Percentiles rank a stretch among this genome's conserved stretches.
phyloP scores from a whole-genome alignment of 2,329 filamentous ascomycete genomes.

The Arthrobotrys iridis region DNA sequence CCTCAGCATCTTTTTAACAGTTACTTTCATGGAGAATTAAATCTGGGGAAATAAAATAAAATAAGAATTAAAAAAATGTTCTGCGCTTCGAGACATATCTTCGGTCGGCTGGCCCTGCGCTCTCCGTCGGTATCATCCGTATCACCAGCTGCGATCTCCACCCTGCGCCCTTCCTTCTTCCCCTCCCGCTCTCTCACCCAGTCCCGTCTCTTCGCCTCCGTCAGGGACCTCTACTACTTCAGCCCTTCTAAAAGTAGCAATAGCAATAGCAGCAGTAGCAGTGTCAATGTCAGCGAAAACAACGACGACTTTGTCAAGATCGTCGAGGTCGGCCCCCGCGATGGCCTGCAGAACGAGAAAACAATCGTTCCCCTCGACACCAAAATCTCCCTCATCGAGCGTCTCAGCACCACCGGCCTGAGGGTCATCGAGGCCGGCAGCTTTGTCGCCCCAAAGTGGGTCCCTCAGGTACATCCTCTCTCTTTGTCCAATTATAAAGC shows the following conservation, averaged over 20 bases:
- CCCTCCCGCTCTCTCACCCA: slow-evolving; percentile 29
- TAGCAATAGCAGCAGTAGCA: not conserved
- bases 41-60: not conserved
- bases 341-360: slow-evolving; percentile 89
- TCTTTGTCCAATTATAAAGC: not conserved
- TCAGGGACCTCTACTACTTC: slow-evolving; percentile 44
- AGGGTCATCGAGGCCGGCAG: slow-evolving; percentile 81
- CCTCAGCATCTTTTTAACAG: too few species aligned
- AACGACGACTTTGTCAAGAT: slow-evolving; percentile 67
- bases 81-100: slow-evolving; percentile 52
- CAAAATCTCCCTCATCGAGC: slow-evolving; percentile 79
- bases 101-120: slow-evolving; percentile 36
- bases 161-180: slow-evolving; percentile 46
- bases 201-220: slow-evolving; percentile 52
- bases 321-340: slow-evolving; percentile 83
- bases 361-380: slow-evolving; percentile 74
- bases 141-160: not conserved
- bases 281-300: not conserved
- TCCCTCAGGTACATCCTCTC: slow-evolving; percentile 72
- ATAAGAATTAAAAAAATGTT: slow-evolving; percentile 45
- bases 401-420: slow-evolving; percentile 74
- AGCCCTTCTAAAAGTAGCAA: not conserved
- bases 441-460: slow-evolving; percentile 85
- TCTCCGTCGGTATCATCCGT: not conserved
- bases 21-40: not conserved